These are phyloP conservation scores for Fraxinus excelsior DNA, from an alignment of 257 asterid species.

Conservation along the genomic window DNA sequence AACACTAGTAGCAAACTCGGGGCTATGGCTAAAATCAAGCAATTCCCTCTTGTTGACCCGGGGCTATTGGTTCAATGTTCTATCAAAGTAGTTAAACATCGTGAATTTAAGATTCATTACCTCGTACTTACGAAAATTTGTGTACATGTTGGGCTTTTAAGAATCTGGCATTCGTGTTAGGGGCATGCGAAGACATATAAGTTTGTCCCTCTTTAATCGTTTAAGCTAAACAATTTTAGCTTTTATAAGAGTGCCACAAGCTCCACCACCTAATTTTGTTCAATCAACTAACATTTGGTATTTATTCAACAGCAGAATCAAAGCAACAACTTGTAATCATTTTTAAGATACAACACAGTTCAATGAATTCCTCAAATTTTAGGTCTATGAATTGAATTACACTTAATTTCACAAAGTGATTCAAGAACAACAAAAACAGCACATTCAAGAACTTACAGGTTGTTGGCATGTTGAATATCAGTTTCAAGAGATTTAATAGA, in stretches of 20 bases:
- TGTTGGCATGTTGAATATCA: constrained; percentile 75
- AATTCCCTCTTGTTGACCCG: too few relatives aligned
- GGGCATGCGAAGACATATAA: too few relatives aligned
- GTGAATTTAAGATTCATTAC: too few relatives aligned
- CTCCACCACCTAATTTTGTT: not conserved
- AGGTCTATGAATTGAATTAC: not conserved
- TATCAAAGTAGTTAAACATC: too few relatives aligned
- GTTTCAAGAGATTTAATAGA: constrained; percentile 67
- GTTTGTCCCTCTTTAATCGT: not conserved
- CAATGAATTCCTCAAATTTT: constrained; percentile 1
- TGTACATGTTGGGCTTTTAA: too few relatives aligned
- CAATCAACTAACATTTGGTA: constrained; percentile 19
- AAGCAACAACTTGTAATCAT: not conserved
- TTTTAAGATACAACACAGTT: not conserved
- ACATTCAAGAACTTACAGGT: constrained; percentile 41
- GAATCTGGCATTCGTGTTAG: too few relatives aligned
- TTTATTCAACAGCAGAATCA: constrained; percentile 6
- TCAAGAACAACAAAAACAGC: not conserved
- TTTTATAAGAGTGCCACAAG: not conserved
- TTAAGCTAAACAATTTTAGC: constrained; percentile 24
- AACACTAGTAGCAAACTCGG: too few relatives aligned
- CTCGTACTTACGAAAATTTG: too few relatives aligned
- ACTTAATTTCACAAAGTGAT: not conserved
- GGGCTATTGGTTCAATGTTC: too few relatives aligned
- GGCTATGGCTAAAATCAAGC: too few relatives aligned